These are phyloP conservation scores for Macroventuria anomochaeta DNA, from an alignment of 2,329 filamentous ascomycete species.

Conservation along the genomic window DNA sequence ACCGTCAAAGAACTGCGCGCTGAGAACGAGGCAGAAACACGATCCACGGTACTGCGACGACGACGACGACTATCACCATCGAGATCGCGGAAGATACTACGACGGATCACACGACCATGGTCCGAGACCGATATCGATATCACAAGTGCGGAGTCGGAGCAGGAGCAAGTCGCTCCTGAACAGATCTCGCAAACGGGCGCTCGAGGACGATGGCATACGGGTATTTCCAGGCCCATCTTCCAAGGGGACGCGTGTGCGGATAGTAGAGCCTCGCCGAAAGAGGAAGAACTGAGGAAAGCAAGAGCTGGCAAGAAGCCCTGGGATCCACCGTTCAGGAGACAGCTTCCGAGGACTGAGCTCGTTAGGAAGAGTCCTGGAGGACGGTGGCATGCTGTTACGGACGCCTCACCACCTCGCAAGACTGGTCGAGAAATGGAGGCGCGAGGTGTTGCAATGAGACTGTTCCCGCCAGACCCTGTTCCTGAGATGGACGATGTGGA, in stretches of 20 bases:
- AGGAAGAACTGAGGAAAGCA: slow-evolving; percentile 1
- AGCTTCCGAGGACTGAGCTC: neutral
- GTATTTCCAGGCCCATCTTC: neutral
- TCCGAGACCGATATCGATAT: neutral
- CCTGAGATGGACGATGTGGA: neutral
- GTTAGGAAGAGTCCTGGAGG: neutral
- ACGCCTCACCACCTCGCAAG: slow-evolving; percentile 2
- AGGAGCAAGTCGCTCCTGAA: neutral
- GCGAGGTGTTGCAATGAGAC: slow-evolving; percentile 2
- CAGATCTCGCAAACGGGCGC: neutral
- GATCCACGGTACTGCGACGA: slow-evolving; percentile 21
- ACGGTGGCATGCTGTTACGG: slow-evolving; percentile 6
- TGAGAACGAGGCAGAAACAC: slow-evolving; percentile 19
- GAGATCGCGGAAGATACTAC: slow-evolving; percentile 3
- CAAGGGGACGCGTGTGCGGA: slow-evolving; percentile 19
- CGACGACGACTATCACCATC: slow-evolving; percentile 7
- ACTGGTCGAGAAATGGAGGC: slow-evolving; percentile 8
- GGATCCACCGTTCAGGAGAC: slow-evolving; percentile 34
- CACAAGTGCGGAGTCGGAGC: neutral
- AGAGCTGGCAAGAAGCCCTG: slow-evolving; percentile 30
- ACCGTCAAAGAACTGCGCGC: slow-evolving; percentile 9
- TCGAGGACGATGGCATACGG: neutral
- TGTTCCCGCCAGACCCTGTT: slow-evolving; percentile 9
- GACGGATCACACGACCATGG: slow-evolving; percentile 12
- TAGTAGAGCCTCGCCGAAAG: slow-evolving; percentile 7